phyloP scores from a whole-genome alignment of 2,329 filamentous ascomycete species.

The Neurospora sp. region DNA sequence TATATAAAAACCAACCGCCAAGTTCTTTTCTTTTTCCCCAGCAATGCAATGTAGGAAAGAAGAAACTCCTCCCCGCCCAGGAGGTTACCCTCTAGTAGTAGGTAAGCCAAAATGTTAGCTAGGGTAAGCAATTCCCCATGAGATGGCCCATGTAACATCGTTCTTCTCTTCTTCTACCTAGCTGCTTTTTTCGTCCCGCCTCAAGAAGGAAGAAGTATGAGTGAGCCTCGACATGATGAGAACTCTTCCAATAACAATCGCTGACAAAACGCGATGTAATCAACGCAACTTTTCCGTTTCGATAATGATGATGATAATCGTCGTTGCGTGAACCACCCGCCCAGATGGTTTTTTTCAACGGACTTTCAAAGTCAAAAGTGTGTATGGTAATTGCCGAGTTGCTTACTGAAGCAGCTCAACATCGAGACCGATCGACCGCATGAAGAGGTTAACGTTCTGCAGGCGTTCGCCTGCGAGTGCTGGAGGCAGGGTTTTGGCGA shows the following conservation, averaged over 20 bases:
- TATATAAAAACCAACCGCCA: background rate
- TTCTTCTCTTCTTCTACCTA: too few relatives aligned
- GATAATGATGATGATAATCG: background rate
- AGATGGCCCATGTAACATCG: background rate
- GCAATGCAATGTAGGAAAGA: background rate
- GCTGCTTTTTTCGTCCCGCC: background rate
- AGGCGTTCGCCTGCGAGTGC: conserved; percentile 78
- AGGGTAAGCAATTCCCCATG: background rate
- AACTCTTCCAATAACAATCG: background rate
- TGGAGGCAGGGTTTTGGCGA: conserved; percentile 80
- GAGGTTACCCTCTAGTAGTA: background rate
- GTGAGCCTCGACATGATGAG: background rate
- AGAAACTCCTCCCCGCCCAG: background rate
- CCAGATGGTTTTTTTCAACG: background rate
- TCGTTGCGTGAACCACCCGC: background rate
- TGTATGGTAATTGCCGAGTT: background rate
- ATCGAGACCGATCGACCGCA: conserved; percentile 97
- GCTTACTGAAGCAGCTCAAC: conserved; percentile 57
- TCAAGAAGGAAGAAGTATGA: background rate
- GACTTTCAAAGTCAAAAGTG: conserved; percentile 4
- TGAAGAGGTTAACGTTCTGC: conserved; percentile 93
- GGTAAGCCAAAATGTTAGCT: background rate
- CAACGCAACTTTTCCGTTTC: background rate
- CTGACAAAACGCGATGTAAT: background rate
- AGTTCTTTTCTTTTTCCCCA: background rate